Base-by-base conservation (phyloP, 352 stramenopile species). In the Phytophthora kernoviae region DNA sequence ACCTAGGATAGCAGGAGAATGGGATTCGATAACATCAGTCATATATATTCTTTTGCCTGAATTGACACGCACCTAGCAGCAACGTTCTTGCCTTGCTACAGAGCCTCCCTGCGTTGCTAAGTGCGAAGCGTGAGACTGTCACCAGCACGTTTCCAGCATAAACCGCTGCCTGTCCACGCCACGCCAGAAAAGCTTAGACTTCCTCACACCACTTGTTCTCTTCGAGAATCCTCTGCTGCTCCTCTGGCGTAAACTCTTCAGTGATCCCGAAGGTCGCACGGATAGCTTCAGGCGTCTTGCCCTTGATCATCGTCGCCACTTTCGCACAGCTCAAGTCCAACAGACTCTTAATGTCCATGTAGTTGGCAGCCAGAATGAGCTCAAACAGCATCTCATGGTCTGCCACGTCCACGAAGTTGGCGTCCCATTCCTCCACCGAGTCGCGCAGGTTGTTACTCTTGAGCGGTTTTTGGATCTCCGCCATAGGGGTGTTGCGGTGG, bases 141-240 rank as follows among this genome's bases (percentile, higher is more conserved):
- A n/a, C n/a, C n/a, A n/a, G n/a, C n/a, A n/a, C n/a, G n/a, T n/a
- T n/a, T n/a, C n/a, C n/a, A n/a, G n/a, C n/a, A n/a, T n/a, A n/a
- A n/a, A n/a, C n/a, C n/a, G n/a, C n/a, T n/a, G n/a, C n/a, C n/a
- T n/a, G n/a, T n/a, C n/a, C n/a, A n/a, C n/a, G n/a, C n/a, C n/a
- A n/a, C n/a, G n/a, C n/a, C n/a, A 30, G 3, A 6, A 30, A 6
- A 6, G 24, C 24, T 59, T 56, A 73, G 26, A 69, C 58, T 17
- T 87, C 73, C 34, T 89, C 79, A 54, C 68, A 79, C 77, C 79
- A 89, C 67, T 89, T 89, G 73, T 89, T 87, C 61, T 89, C 79
- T 43, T 84, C 79, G 36, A 75, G 72, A 30, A 89, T 87, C 44
- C 67, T 60, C 65, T 82, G 62, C 63, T 89, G 69, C 49, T 89